A percentile compares a stretch with the other conserved stretches of the same genome.
phyloP scores from a whole-genome alignment of 768 basidiomycete species.

The Sistotremastrum suecicum region DNA sequence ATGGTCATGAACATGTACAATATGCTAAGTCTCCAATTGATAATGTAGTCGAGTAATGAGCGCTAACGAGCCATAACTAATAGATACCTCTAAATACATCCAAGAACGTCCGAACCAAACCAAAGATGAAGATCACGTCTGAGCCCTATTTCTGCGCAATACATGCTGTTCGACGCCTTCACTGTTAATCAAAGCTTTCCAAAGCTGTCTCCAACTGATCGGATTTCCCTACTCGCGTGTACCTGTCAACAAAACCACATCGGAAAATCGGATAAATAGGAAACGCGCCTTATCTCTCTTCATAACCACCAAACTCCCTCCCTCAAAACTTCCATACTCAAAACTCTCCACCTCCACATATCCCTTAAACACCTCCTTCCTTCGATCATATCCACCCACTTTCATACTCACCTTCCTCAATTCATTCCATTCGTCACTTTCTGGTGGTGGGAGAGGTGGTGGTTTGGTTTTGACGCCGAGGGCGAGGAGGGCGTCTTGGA shows the following conservation, averaged over 20 bases:
- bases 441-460: conserved; percentile 13
- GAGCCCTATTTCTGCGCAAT: conserved; percentile 10
- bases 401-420: conserved; percentile 25
- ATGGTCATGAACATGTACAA: too few species aligned
- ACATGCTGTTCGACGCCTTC: conserved; percentile 46
- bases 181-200: conserved; percentile 47
- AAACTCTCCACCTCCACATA: conserved; percentile 63
- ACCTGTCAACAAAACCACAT: not conserved
- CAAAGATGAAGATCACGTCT: too few species aligned
- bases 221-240: conserved; percentile 46
- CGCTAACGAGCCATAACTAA: too few species aligned
- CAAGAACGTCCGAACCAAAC: too few species aligned
- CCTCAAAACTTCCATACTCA: conserved; percentile 46
- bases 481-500: conserved; percentile 37
- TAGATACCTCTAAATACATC: too few species aligned
- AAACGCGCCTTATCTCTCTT: conserved; percentile 45
- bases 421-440: not conserved
- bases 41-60: too few species aligned
- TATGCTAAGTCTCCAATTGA: too few species aligned
- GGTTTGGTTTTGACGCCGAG: conserved; percentile 37
- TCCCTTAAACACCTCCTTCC: conserved; percentile 56
- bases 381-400: conserved; percentile 54
- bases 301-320: conserved; percentile 26
- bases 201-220: conserved; percentile 64
- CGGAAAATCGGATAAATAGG: not conserved